Percentiles rank a stretch among this genome's conserved stretches.
phyloP scores from a whole-genome alignment of 1,284 basidiomycete species.

The Hymenochaete sp. region DNA sequence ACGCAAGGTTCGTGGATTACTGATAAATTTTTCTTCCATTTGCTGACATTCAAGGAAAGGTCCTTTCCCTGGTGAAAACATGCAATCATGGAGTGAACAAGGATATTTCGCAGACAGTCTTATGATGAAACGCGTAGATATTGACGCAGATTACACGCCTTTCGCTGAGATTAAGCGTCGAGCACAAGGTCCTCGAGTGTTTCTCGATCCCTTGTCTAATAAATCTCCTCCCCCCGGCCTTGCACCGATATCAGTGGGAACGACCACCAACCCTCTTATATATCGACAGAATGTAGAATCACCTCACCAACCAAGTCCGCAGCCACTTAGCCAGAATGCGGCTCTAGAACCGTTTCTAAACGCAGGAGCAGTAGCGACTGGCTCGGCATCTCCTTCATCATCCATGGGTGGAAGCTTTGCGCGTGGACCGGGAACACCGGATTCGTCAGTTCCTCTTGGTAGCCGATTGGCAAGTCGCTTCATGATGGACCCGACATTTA shows the following conservation, averaged over 20 bases:
- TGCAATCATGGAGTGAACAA: conserved; percentile 95
- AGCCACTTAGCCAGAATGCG: conserved; percentile 46
- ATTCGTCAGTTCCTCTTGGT: conserved; percentile 48
- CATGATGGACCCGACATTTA: conserved; percentile 23
- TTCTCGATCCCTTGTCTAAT: conserved; percentile 43
- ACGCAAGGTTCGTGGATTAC: conserved; percentile 61
- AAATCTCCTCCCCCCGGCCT: conserved; percentile 47
- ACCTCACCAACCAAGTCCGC: conserved; percentile 58
- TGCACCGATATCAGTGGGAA: conserved; percentile 28
- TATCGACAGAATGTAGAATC: conserved; percentile 34
- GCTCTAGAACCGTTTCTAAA: conserved; percentile 47
- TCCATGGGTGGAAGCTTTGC: conserved; percentile 56
- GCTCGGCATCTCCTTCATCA: conserved; percentile 53
- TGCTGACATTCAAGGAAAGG: conserved; percentile 37
- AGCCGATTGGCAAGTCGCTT: conserved; percentile 36
- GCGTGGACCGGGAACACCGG: conserved; percentile 45
- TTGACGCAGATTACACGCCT: conserved; percentile 58
- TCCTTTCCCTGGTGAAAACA: conserved; percentile 82
- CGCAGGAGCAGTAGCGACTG: conserved; percentile 44
- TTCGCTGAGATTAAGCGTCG: conserved; percentile 49
- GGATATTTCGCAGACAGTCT: conserved; percentile 86
- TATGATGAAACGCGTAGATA: conserved; percentile 68
- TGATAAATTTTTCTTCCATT: neutral
- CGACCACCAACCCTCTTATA: conserved; percentile 7
- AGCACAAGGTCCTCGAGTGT: conserved; percentile 48